These are phyloP conservation scores for Aspergillus hortae DNA, from an alignment of 2,329 filamentous ascomycete species.

Conservation along the genomic window DNA sequence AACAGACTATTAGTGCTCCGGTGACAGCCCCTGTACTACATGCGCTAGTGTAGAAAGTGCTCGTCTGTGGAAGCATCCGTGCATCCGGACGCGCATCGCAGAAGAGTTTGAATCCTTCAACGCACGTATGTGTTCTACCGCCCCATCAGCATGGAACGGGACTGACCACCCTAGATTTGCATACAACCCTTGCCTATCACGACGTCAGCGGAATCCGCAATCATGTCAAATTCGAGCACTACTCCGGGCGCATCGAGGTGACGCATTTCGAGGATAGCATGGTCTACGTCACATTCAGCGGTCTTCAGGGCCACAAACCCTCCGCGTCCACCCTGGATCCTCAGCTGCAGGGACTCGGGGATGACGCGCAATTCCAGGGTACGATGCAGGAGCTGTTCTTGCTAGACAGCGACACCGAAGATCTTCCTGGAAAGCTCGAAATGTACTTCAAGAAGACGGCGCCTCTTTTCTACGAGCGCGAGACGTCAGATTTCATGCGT, in stretches of 20 bases:
- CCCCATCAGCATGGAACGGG: background rate
- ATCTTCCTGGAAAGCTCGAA: slow-evolving; percentile 51
- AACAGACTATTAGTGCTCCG: slow-evolving; percentile 46
- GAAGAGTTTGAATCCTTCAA: slow-evolving; percentile 58
- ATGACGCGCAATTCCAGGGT: slow-evolving; percentile 36
- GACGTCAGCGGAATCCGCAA: slow-evolving; percentile 48
- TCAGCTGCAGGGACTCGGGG: slow-evolving; percentile 40
- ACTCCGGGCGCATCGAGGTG: slow-evolving; percentile 52
- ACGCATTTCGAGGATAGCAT: slow-evolving; percentile 53
- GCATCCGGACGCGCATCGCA: slow-evolving; percentile 55
- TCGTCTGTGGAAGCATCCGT: slow-evolving; percentile 59
- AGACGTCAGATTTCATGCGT: slow-evolving; percentile 51
- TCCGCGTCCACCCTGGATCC: slow-evolving; percentile 35
- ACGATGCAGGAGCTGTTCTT: slow-evolving; percentile 43
- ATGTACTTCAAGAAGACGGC: slow-evolving; percentile 51
- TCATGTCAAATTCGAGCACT: slow-evolving; percentile 47
- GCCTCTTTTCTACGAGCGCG: slow-evolving; percentile 45
- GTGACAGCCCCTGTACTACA: slow-evolving; percentile 57
- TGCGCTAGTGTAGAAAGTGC: slow-evolving; percentile 59
- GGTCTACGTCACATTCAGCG: slow-evolving; percentile 47
- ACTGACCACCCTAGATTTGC: slow-evolving; percentile 37
- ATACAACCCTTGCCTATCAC: slow-evolving; percentile 51
- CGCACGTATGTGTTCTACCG: slow-evolving; percentile 36
- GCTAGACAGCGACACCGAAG: slow-evolving; percentile 49
- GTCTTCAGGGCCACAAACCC: slow-evolving; percentile 38